Percentiles rank a stretch among this genome's conserved stretches.
phyloP scores from a whole-genome alignment of 148 eudicot species.

The Vaccinium corymbosum region DNA sequence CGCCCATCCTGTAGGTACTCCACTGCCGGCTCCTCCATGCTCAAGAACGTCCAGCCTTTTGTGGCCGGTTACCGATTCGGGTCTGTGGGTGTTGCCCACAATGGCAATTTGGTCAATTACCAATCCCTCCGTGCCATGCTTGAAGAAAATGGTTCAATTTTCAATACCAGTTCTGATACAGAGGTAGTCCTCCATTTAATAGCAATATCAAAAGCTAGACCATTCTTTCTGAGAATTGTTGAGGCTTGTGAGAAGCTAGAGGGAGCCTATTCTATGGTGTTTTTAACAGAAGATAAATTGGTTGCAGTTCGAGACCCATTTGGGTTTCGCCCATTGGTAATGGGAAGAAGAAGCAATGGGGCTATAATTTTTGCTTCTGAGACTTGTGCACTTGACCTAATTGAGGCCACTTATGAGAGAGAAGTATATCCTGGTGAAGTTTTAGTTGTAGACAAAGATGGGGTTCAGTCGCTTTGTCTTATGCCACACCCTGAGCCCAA shows the following conservation, averaged over 20 bases:
- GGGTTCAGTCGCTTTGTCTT: constrained; percentile 49
- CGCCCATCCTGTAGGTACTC: background rate
- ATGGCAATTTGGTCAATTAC: constrained; percentile 81
- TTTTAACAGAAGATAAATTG: constrained; percentile 67
- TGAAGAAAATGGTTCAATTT: constrained; percentile 67
- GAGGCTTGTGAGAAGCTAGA: constrained; percentile 54
- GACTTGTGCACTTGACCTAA: constrained; percentile 85
- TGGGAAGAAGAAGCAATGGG: constrained; percentile 87
- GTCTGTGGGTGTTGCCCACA: constrained; percentile 77
- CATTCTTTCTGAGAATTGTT: constrained; percentile 42
- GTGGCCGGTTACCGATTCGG: constrained; percentile 72
- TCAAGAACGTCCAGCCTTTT: constrained; percentile 84
- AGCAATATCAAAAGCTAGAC: constrained; percentile 50
- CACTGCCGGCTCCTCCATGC: constrained; percentile 55
- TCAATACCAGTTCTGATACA: constrained; percentile 64
- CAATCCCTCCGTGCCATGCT: constrained; percentile 42
- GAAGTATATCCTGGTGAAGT: constrained; percentile 86
- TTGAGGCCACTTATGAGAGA: constrained; percentile 75
- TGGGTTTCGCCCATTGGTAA: constrained; percentile 86
- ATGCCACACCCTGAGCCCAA: constrained; percentile 65
- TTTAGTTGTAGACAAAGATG: constrained; percentile 75
- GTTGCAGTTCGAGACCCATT: constrained; percentile 83
- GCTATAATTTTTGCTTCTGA: constrained; percentile 86
- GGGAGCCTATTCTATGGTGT: constrained; percentile 89
- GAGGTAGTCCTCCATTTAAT: constrained; percentile 79